Evolutionary conservation across 1,284 basidiomycete genomes (phyloP).

Genomic region (Moniliophthora roreri): DNA sequence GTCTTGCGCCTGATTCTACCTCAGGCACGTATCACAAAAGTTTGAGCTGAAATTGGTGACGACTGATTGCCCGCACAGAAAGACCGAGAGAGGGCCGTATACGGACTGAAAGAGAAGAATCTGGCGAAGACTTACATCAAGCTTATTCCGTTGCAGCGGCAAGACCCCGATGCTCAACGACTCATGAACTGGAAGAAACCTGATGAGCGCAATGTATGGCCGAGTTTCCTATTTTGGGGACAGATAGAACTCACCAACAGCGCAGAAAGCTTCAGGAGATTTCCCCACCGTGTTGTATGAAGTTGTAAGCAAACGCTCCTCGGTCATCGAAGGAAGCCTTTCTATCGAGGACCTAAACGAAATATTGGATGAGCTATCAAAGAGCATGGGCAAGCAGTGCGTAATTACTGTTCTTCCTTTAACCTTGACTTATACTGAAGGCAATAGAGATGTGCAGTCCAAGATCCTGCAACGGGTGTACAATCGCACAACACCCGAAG

Average conservation of each 20-base stretch:
- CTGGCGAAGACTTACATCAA: constrained; percentile 89
- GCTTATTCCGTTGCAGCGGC: constrained; percentile 77
- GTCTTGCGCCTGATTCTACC: constrained; percentile 75
- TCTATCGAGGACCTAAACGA: constrained; percentile 81
- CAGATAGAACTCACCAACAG: constrained; percentile 1
- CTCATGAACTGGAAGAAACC: constrained; percentile 92
- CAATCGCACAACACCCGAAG: constrained; percentile 74
- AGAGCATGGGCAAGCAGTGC: constrained; percentile 68
- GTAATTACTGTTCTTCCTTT: constrained; percentile 15
- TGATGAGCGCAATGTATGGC: constrained; percentile 55
- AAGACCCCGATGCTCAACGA: constrained; percentile 77
- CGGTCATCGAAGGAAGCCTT: constrained; percentile 74
- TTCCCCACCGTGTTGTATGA: constrained; percentile 85
- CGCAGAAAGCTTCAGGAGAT: constrained; percentile 72
- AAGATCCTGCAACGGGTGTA: constrained; percentile 77
- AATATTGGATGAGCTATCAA: constrained; percentile 73
- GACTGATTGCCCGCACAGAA: constrained; percentile 51
- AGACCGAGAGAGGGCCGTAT: constrained; percentile 87
- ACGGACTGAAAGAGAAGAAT: constrained; percentile 90
- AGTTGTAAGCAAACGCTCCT: constrained; percentile 82
- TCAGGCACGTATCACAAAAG: constrained; percentile 46
- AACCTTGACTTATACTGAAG: constrained; percentile 1
- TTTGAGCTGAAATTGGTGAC: not conserved
- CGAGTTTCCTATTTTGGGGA: not conserved
- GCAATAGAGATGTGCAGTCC: constrained; percentile 65